Base-by-base conservation (phyloP, 225 moss, liverwort and hornwort genomes). In the Sphagnum contortum region DNA sequence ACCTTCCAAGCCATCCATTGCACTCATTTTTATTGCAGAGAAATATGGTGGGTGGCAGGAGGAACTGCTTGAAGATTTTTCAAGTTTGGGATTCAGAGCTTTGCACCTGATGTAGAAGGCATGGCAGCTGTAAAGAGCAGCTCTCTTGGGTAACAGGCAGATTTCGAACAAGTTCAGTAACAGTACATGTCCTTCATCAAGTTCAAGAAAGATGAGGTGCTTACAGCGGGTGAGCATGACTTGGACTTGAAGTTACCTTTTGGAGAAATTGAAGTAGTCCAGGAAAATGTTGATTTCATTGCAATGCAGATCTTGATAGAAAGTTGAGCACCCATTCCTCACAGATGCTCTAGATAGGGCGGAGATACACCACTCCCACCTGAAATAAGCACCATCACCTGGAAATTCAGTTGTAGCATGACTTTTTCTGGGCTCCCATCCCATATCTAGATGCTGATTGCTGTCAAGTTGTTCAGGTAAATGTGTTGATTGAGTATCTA, bases 161-260 rank as follows among this genome's bases (percentile, higher is more conserved):
- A 74, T 52, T 88, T 85, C 29, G 88, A 92, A 76, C 77, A 83
- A 54, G 76, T 87, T 58, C 79, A 89, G 78, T 77, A 81, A 65
- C 82, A 89, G 70, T 96, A 90, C 64, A 96, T 92, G 96, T 90
- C 92, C n/a, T 96, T 96, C 57, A 90, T 96, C 47, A 96, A 90
- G 47, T 96, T 84, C 45, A 96, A 89, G 71, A 92, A 92, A 71
- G 90, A 90, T 49, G 96, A 96, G 81, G 82, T 92, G 2, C 75
- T 83, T 65, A 77, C 77, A 64, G 96, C 90, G 3, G 96, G 96
- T 75, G 75, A 70, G 65, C 94, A 94, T 64, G 94, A 89, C 9
- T 72, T 94, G 67, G 94, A 94, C 65, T 68, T 94, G 68, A 80
- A 54, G 75, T 89, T 94, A 11, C 89, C 87, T 1, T 94, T 94